Conservation (phyloP, 257 asterid species). For the Paulownia fortunei region DNA sequence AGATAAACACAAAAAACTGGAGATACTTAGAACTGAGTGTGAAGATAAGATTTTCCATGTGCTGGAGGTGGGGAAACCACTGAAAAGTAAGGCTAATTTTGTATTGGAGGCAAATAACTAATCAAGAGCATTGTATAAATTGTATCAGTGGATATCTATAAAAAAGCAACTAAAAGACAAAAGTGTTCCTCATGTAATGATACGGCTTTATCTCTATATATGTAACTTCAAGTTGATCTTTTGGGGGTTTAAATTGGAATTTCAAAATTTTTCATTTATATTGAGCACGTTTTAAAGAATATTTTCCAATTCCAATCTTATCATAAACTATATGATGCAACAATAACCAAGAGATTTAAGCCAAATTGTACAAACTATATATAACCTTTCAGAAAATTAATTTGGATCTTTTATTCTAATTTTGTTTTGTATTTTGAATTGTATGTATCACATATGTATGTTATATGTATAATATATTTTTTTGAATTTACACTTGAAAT, state of each 20-base stretch:
- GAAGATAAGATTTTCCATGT: background rate
- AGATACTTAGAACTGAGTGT: background rate
- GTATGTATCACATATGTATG: too few species aligned
- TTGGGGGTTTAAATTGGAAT: background rate
- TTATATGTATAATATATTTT: too few species aligned
- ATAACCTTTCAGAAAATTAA: background rate
- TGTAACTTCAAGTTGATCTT: background rate
- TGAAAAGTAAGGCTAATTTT: background rate
- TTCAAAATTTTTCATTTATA: background rate
- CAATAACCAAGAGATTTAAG: background rate
- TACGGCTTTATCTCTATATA: background rate
- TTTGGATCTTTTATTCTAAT: too few species aligned
- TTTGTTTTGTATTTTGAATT: too few species aligned
- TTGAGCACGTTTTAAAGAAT: background rate
- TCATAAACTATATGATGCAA: background rate
- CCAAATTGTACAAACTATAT: background rate
- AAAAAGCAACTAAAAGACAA: constrained; percentile 3
- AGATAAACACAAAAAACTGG: background rate
- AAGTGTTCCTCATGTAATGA: background rate
- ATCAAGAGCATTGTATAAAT: background rate
- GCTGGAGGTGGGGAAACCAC: background rate
- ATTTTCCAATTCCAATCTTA: background rate
- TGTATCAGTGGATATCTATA: background rate
- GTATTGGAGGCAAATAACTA: background rate
- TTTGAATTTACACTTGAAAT: too few species aligned